Conservation (phyloP, 1,284 basidiomycete genomes). For the Moniliella sp. region DNA sequence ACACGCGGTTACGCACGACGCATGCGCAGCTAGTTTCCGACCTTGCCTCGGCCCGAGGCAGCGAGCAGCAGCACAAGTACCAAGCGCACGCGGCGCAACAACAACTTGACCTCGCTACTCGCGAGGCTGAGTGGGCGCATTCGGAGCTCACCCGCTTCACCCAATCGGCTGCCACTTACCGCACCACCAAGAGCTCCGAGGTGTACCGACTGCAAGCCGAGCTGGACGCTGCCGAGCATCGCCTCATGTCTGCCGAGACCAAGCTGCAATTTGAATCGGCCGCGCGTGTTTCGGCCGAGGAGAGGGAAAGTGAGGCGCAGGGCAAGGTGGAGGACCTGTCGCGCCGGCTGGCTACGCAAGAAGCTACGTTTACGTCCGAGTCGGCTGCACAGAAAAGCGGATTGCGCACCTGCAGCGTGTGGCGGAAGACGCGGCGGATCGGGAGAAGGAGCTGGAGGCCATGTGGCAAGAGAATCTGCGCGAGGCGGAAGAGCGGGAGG, state of each 20-base stretch:
- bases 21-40: neutral
- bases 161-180: conserved; percentile 9
- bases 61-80: conserved; percentile 49
- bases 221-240: conserved; percentile 48
- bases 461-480: conserved; percentile 54
- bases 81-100: conserved; percentile 57
- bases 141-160: conserved; percentile 17
- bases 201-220: conserved; percentile 47
- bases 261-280: conserved; percentile 50
- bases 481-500: conserved; percentile 48
- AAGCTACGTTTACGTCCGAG: conserved; percentile 54
- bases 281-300: conserved; percentile 46
- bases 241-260: conserved; percentile 43
- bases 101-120: conserved; percentile 51
- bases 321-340: conserved; percentile 49
- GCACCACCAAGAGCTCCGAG: conserved; percentile 8
- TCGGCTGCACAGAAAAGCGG: conserved; percentile 49
- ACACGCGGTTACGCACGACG: neutral
- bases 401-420: conserved; percentile 60
- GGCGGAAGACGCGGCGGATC: conserved; percentile 52
- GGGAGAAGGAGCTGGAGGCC: conserved; percentile 54
- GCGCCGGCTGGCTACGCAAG: conserved; percentile 53
- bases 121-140: conserved; percentile 46
- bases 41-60: too few species aligned
- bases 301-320: conserved; percentile 50